Evolutionary conservation across 257 asterid genomes (phyloP), one percentile per base, ranked within the genome.

Genomic region (Capsicum baccatum): DNA sequence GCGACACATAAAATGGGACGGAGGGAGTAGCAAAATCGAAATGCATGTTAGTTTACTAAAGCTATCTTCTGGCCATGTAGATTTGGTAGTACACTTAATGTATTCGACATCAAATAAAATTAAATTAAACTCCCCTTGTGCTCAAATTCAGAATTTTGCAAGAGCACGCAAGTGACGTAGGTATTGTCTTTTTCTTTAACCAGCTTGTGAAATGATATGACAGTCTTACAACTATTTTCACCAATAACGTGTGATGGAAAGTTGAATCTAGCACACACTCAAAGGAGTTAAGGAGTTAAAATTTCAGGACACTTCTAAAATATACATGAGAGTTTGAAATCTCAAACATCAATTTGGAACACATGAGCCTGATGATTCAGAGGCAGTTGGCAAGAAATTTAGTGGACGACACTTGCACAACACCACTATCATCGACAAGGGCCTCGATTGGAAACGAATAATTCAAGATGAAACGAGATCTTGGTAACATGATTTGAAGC

Each of bases 221-320:
- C 42, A 50, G 44, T 13, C 60, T 5, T 5, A 74, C 55, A 50
- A 62, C 35, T 74, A 50, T 26, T 50, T 21, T n/a, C 21, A 48
- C 80, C 60, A 15, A 74, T 21, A 50, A 74, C 3, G 39, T 50
- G 62, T 12, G 6, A 74, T 21, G 42, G 8, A 35, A 74, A 21
- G 60, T 21, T 74, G 47, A 13, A 60, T 21, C 81, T 21, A 74
- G 47, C 44, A 11, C 81, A 74, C 62, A 15, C 8, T 48, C 59
- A 6, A 11, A n/a, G 42, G 42, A 47, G 59, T 63, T 3, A 1
- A 19, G 47, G 39, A 26, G 26, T 26, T 26, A 26, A 26, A 26
- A 73, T 48, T 48, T 47, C n/a, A 73, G 11, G 26, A 73, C 80
- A 73, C 59, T 19, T 48, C 60, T 74, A 74, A 63, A 63, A 63